A percentile compares a stretch with the other conserved stretches of the same genome.
phyloP scores from a whole-genome alignment of 345 rosid species.

The Zanthoxylum bungeanum region DNA sequence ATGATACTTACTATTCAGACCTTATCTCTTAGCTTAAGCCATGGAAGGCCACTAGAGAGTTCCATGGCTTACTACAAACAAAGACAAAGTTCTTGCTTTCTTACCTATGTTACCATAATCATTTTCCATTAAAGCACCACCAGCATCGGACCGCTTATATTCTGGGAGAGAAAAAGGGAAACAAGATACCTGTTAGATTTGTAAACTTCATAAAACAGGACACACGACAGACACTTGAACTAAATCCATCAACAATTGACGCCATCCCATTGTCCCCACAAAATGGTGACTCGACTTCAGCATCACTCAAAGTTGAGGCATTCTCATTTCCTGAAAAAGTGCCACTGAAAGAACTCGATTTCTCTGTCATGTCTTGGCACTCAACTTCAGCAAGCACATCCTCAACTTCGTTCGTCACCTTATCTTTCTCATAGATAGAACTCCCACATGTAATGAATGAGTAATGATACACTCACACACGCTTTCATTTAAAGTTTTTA shows the following conservation, averaged over 20 bases:
- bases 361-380: slow-evolving; percentile 55
- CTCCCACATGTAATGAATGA: slow-evolving; percentile 26
- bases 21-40: neutral
- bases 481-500: too few relatives aligned
- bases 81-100: slow-evolving; percentile 5
- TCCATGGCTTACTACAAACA: too few relatives aligned
- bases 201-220: too few relatives aligned
- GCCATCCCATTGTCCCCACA: slow-evolving; percentile 23
- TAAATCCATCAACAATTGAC: slow-evolving; percentile 24
- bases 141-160: slow-evolving; percentile 43
- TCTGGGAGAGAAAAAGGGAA: slow-evolving; percentile 40
- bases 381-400: slow-evolving; percentile 24
- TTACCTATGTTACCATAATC: slow-evolving; percentile 49
- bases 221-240: too few relatives aligned
- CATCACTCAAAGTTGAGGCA: slow-evolving; percentile 41
- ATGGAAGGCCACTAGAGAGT: slow-evolving; percentile 1
- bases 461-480: too few relatives aligned
- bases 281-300: slow-evolving; percentile 64
- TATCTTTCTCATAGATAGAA: slow-evolving; percentile 12
- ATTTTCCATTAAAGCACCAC: slow-evolving; percentile 36
- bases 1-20: slow-evolving; percentile 24
- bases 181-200: slow-evolving; percentile 16
- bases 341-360: slow-evolving; percentile 76
- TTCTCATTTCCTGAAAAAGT: slow-evolving; percentile 43
- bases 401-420: slow-evolving; percentile 12